Conservation (phyloP, 441 rosid species). For the Jatropha podagrica region DNA sequence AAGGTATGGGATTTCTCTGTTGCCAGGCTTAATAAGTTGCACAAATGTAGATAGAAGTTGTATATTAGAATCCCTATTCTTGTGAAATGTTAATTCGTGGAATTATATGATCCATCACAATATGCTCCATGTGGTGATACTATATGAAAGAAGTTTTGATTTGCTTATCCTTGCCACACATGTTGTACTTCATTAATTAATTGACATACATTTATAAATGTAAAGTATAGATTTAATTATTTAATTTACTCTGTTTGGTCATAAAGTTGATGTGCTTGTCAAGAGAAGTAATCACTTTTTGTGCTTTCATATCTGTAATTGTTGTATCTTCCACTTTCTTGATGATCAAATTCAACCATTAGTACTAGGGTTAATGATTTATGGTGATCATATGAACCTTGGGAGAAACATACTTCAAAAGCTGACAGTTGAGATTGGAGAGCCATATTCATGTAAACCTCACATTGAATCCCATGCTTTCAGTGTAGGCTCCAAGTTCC, state of each 20-base stretch:
- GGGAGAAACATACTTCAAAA: too few species aligned
- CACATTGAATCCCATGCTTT: too few species aligned
- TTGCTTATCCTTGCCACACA: not conserved
- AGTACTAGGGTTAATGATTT: not conserved
- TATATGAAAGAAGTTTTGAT: not conserved
- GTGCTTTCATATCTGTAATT: not conserved
- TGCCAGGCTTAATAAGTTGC: not conserved
- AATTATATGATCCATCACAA: not conserved
- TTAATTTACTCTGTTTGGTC: not conserved
- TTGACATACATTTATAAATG: too few species aligned
- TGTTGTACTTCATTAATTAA: not conserved
- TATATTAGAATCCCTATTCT: not conserved
- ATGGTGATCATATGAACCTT: not conserved
- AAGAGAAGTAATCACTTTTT: not conserved
- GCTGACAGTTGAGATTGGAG: too few species aligned
- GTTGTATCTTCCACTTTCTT: not conserved
- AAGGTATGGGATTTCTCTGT: conserved; percentile 39
- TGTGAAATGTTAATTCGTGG: not conserved
- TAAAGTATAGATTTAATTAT: too few species aligned
- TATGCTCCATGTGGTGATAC: not conserved
- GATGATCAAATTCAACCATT: not conserved
- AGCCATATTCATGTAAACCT: too few species aligned
- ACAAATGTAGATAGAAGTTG: conserved; percentile 1
- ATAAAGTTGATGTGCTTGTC: not conserved
- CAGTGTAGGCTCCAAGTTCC: too few species aligned